Conservation (phyloP, 345 rosid genomes). For the Alliaria petiolata region DNA sequence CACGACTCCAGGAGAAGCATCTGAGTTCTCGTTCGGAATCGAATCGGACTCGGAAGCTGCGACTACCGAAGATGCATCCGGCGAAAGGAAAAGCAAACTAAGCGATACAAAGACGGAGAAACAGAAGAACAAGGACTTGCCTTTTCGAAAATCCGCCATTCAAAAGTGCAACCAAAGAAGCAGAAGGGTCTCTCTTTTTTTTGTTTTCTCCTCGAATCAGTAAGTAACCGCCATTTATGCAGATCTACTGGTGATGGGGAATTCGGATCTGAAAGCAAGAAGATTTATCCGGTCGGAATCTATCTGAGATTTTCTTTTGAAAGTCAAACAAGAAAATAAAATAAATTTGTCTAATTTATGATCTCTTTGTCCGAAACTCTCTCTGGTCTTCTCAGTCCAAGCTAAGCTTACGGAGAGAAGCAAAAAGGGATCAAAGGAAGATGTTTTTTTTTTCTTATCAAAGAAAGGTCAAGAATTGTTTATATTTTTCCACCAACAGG, state of each 20-base stretch:
- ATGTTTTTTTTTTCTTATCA: too few relatives aligned
- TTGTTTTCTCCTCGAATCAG: conserved; percentile 12
- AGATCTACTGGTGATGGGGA: conserved; percentile 10
- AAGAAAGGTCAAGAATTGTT: not conserved
- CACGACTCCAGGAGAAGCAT: conserved; percentile 23
- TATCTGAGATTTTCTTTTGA: conserved; percentile 29
- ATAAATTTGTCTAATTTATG: conserved; percentile 1
- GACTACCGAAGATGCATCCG: conserved; percentile 13
- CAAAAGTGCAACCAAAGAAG: not conserved
- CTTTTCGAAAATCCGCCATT: conserved; percentile 51
- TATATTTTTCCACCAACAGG: not conserved
- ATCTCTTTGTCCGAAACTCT: conserved; percentile 17
- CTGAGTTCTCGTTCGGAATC: conserved; percentile 26
- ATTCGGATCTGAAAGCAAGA: conserved; percentile 38
- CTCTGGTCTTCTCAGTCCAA: conserved; percentile 19
- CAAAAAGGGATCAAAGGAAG: not conserved
- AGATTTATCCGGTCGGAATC: conserved; percentile 35
- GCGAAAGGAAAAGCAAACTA: conserved; percentile 41
- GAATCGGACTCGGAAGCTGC: conserved; percentile 35
- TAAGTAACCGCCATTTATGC: conserved; percentile 24
- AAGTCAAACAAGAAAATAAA: conserved; percentile 23
- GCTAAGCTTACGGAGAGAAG: not conserved
- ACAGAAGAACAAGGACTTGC: conserved; percentile 52
- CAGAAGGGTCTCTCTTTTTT: not conserved
- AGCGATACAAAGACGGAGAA: conserved; percentile 6